A percentile compares a stretch with the other conserved stretches of the same genome.
phyloP scores from a whole-genome alignment of 805 yeast species.

The Ogataea paraovalis region DNA sequence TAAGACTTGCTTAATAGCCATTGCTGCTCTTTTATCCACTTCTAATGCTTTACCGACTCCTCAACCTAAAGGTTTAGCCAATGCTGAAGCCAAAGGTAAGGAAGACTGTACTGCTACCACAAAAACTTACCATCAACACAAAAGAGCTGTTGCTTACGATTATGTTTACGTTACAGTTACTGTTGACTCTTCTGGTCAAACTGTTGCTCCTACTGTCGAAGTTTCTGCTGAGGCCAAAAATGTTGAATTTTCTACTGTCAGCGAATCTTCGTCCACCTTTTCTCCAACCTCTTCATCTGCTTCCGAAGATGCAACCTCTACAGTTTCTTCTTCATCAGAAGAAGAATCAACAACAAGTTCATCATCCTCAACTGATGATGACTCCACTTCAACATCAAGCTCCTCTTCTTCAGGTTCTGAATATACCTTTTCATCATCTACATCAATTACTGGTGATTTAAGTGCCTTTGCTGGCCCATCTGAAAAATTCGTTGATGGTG shows the following conservation, averaged over 20 bases:
- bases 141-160: constrained; percentile 50
- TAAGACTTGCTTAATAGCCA: constrained; percentile 21
- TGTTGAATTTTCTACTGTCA: constrained; percentile 5
- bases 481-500: constrained; percentile 68
- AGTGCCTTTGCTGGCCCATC: constrained; percentile 43
- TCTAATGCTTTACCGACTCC: constrained; percentile 21
- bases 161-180: constrained; percentile 50
- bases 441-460: constrained; percentile 50
- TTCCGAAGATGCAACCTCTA: constrained; percentile 5
- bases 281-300: constrained; percentile 25
- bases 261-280: constrained; percentile 8
- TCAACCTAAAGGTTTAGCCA: constrained; percentile 30
- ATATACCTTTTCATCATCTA: constrained; percentile 20
- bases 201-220: constrained; percentile 35
- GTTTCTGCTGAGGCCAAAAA: constrained; percentile 13
- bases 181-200: constrained; percentile 45
- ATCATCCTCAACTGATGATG: constrained; percentile 29
- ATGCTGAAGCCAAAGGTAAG: constrained; percentile 35
- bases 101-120: constrained; percentile 40
- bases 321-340: constrained; percentile 28
- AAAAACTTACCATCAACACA: constrained; percentile 45
- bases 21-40: constrained; percentile 14
- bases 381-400: constrained; percentile 12
- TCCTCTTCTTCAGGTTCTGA: constrained; percentile 50
- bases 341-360: constrained; percentile 17